Evolutionary conservation across 805 yeast species (phyloP), one percentile per base, ranked within the genome.

Genomic region (Jamesozyma rosinii): DNA sequence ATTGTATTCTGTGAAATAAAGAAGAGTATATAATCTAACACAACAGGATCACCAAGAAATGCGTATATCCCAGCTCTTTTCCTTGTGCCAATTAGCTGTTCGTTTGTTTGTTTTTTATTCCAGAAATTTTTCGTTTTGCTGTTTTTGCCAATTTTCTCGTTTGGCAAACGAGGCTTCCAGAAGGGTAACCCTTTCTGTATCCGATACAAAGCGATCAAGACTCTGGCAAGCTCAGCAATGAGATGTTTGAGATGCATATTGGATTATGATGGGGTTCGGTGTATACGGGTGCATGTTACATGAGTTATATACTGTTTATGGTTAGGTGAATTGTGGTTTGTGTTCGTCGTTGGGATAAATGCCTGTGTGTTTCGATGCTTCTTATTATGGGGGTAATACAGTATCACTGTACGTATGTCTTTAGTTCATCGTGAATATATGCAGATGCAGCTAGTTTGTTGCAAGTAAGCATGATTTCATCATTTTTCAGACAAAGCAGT

Each of bases 401-500:
- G 11, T 19, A 10, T 24, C 24, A 36, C 15, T 22, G 38, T n/a
- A 37, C 27, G 15, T 37, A 37, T 11, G 34, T 17, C 19, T 14
- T 37, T 19, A 37, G 14, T 27, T 37, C 40, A 19, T 47, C 42
- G 17, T 50, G 38, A 17, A 50, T 44, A 19, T 40, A 37, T 14
- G 40, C 40, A 4, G 55, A 47, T 24, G 46, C 38, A 8, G 42
- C 40, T 9, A 53, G 39, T 24, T 43, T 44, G 13, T 48, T 47
- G 14, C 41, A 38, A 3, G 51, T 53, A 11, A 53, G 47, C 30
- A 50, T 46, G 34, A 51, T 34, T 10, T 46, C 47, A 19, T 53
- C 51, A 29, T 40, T 41, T 13, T 50, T 48, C 8, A 53, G 30
- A 37, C 53, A 47, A 17, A 47, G 46, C 11, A 53, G 34, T 27